A percentile compares a stretch with the other conserved stretches of the same genome.
phyloP scores from a whole-genome alignment of 2,329 filamentous ascomycete genomes.

The Acephala macrosclerotiorum region DNA sequence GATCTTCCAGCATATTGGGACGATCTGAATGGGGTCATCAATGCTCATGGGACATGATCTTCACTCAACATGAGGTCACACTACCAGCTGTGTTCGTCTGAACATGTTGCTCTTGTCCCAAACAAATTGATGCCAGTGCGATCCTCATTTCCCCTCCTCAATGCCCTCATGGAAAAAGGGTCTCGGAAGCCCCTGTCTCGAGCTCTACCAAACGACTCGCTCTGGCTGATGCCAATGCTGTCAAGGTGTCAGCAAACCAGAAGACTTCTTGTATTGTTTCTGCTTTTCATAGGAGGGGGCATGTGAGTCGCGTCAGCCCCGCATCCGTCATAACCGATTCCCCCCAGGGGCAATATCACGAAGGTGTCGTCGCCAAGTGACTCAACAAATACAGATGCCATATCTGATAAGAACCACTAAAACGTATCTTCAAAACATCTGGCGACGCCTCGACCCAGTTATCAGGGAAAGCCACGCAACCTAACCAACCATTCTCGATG shows the following conservation, averaged over 20 bases:
- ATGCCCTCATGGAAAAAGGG: conserved; percentile 16
- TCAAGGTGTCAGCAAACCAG: not conserved
- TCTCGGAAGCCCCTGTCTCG: conserved; percentile 8
- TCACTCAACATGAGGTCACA: conserved; percentile 24
- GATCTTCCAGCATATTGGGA: conserved; percentile 11
- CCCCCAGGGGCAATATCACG: not conserved
- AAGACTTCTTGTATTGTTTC: not conserved
- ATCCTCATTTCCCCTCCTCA: conserved; percentile 17
- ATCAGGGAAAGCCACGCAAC: conserved; percentile 23
- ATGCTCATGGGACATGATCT: conserved; percentile 25
- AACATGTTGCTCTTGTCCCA: conserved; percentile 25
- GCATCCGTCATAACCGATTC: not conserved
- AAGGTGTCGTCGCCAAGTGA: not conserved
- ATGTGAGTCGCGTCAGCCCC: conserved; percentile 5
- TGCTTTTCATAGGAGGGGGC: not conserved
- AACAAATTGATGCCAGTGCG: conserved; percentile 13
- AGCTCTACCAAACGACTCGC: not conserved
- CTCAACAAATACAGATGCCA: not conserved
- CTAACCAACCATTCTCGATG: conserved; percentile 6
- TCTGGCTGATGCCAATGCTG: not conserved
- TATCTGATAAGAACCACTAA: conserved; percentile 2
- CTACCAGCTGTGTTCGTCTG: conserved; percentile 23
- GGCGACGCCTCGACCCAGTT: conserved; percentile 3
- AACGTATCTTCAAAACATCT: conserved; percentile 11
- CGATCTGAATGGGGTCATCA: conserved; percentile 12